Base-by-base conservation (phyloP, 164 flowering plant genomes). In the Tetracentron sinense region DNA sequence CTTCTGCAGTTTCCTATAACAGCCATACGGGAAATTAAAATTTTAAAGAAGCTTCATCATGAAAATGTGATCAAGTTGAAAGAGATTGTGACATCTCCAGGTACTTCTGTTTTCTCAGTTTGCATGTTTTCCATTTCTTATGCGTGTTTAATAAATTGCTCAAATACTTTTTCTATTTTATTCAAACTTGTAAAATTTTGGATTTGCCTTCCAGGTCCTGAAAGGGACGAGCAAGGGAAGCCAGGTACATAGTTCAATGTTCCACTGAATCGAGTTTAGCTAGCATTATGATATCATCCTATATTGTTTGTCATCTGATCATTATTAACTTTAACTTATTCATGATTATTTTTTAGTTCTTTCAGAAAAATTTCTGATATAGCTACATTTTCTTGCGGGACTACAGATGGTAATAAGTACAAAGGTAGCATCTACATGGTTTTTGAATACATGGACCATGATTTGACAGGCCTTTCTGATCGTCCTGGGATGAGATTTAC, bases 361-460 rank as follows among this genome's bases (percentile, higher is more conserved):
- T n/a, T n/a, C n/a, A n/a, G 57, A n/a, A 19, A n/a, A 46, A 25
- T 30, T 29, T 54, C 12, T 50, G 27, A 31, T 20, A 56, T 47
- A 28, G 6, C 47, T 14, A 26, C 48, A 0, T 42, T 57, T 66
- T 33, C 38, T 38, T 33, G 46, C 31, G 10, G 35, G 2, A 46
- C 16, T 71, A 58, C 86, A 90, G 92, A 88, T 79, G 87, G 82
- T 68, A 84, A 86, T 48, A 91, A 85, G 67, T 87, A 86, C 74
- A 86, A 84, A 62, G 96, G 98, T 56, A 81, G 85, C 53, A 85
- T 91, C 69, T 94, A 91, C 79, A 85, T 91, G 96, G 98, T 94
- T 21, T 94, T 94, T 77, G 98, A 94, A 68, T 94, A 94, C 79
- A 94, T 94, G 98, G 97, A 94, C 81, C 98, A 94, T 72, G 98